Evolutionary conservation across 2,329 filamentous ascomycete genomes (phyloP), one percentile per base, ranked within the genome.

Genomic region (Penicillium sp.): DNA sequence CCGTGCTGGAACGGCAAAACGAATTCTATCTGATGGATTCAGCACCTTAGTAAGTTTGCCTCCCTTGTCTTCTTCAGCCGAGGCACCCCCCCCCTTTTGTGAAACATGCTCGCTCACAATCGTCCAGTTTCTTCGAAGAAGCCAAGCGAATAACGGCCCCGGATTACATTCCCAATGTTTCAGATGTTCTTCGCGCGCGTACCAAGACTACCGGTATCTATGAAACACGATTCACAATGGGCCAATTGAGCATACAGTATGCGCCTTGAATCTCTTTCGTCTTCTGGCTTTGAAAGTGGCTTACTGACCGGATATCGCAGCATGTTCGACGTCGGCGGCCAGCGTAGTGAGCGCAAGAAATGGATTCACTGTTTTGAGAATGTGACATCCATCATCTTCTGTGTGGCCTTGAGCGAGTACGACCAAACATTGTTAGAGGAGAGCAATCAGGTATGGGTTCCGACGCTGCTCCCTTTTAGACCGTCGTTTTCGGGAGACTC

Each of bases 281-380:
- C 43, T 32, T 35, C 11, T 32, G 29, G 5, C 9, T 27, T 36
- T n/a, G 13, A 26, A 28, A 28, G 28, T 39, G 18, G 25, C 6
- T 66, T 42, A 36, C 50, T 61, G 45, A 63, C 49, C 39, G 18
- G 18, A 13, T 27, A 35, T 9, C 48, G 29, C 65, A 97, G 91
- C 75, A 98, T 98, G 93, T 98, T 98, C 66, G 93, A 98, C 69
- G 93, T 98, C 4, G 93, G 93, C 54, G 93, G 93, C 25, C 93
- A 98, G 72, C 79, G 93, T 66, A 97, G 91, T 69, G 93, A 98
- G 73, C 82, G 93, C 54, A 98, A 98, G 77, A 98, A 98, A 75
- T 98, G 93, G 93, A 98, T 98, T 66, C 93, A 98, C 73, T 98
- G 93, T 75, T 98, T 98, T 70, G 93, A 98, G 71, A 97, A 97